Evolutionary conservation across 225 moss, liverwort and hornwort species (phyloP), one percentile per base, ranked within the genome.

Genomic region (Rhytidiadelphus loreus): DNA sequence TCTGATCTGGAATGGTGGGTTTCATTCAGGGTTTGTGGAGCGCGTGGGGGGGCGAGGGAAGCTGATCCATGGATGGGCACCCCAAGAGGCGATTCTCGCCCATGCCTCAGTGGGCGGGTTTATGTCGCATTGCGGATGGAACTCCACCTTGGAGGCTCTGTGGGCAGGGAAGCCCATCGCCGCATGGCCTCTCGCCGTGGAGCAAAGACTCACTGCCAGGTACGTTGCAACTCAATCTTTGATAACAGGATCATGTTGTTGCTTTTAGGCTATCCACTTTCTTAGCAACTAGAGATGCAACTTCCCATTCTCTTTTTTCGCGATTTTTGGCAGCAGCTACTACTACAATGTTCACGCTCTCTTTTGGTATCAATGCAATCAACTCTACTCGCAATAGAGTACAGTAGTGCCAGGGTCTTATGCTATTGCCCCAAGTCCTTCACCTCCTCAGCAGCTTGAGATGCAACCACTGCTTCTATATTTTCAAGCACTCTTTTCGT

Each of bases 61-160:
- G 77, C 65, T 90, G 66, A 85, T 92, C 46, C 81, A 68, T 58
- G 94, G 90, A 41, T 95, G 94, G 94, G 93, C 94, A 25, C 92
- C 94, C 14, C 95, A 95, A 72, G 87, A 89, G 70, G 85, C 75
- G 59, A 92, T 95, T 44, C 85, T 95, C 30, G 90, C 90, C 14
- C 94, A 94, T 62, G 56, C 81, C 43, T 75, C 93, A 18, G 87
- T 90, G 35, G 95, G 93, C 8, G 93, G 85, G 22, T 95, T 94
- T 78, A 56, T 95, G 84, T 90, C 89, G 64, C 95, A 95, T 75
- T 93, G 93, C 60, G 95, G 95, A 79, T 95, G 94, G 93, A 95
- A 92, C 62, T 95, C 95, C 52, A 88, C 83, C 72, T 79, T 95
- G 53, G 95, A 95, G 77, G 88, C 92, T 26, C 85, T 93, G 43